Base-by-base conservation (phyloP, 148 eudicot species). In the Mesembryanthemum crystallinum region DNA sequence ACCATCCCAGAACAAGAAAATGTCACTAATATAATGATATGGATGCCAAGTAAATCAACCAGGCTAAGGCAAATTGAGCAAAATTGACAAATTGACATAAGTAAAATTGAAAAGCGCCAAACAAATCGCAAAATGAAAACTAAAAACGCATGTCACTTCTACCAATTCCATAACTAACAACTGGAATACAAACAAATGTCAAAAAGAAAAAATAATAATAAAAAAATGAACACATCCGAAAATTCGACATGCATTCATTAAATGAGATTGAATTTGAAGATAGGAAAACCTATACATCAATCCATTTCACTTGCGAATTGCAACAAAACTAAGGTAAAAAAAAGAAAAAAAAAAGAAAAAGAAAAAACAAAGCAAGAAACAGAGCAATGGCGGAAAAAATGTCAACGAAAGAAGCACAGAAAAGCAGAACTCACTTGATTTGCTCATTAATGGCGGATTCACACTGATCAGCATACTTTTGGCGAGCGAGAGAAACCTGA, bases 361-460 rank as follows among this genome's bases (percentile, higher is more conserved):
- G 5, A 17, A 51, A n/a, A n/a, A n/a, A n/a, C n/a, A n/a, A n/a
- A n/a, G n/a, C n/a, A n/a, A n/a, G n/a, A n/a, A 69, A 28, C 21
- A 69, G 17, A 49, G 63, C 10, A 73, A 72, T 15, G 49, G 58
- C 17, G 8, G 27, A 2, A 61, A 7, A 12, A 17, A 58, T 35
- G 13, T 20, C 3, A 39, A 47, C 29, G 27, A 55, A 55, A 61
- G 3, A 3, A 8, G 8, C 17, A 18, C 12, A 43, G 33, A 3
- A 29, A 63, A 61, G 10, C 2, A 29, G 76, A 8, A 71, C 82
- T 58, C 1, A 93, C 98, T 91, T 93, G 76, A 93, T 93, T 73
- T 93, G 98, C 79, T 90, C 96, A 65, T 93, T 93, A 75, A 90
- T 83, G 63, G 90, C 89, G 76, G 93, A 82, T 51, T 93, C 98